These are phyloP conservation scores for Fusarium drepaniforme DNA, from an alignment of 2,329 filamentous ascomycete genomes.

Conservation along the genomic window DNA sequence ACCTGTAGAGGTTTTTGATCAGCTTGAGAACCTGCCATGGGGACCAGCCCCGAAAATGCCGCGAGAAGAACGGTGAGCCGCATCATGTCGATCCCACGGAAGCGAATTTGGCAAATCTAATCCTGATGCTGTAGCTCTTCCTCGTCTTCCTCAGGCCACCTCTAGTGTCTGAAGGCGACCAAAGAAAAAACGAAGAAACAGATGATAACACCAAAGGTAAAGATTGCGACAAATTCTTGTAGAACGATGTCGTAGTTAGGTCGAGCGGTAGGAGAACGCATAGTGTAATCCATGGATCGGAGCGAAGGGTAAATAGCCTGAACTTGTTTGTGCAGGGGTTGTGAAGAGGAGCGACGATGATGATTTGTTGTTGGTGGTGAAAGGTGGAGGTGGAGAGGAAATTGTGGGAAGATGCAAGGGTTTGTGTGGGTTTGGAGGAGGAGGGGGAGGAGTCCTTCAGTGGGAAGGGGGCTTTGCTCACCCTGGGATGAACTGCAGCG, in stretches of 20 bases:
- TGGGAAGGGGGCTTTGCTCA: slow-evolving; percentile 1
- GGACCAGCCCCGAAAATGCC: slow-evolving; percentile 16
- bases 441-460: background rate
- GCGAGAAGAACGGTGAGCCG: slow-evolving; percentile 14
- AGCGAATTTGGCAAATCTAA: background rate
- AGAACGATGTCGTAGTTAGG: background rate
- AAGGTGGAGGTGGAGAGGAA: background rate
- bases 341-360: background rate
- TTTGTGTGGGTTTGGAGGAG: background rate
- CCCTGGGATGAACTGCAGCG: slow-evolving; percentile 38
- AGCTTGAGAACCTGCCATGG: slow-evolving; percentile 32
- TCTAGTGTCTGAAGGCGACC: background rate
- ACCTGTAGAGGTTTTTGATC: slow-evolving; percentile 31
- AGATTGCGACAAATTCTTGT: background rate
- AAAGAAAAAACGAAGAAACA: no score
- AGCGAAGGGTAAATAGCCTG: background rate
- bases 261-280: background rate
- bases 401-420: background rate
- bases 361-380: background rate
- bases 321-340: background rate
- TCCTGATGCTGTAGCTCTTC: background rate
- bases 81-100: slow-evolving; percentile 20
- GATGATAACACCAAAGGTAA: background rate
- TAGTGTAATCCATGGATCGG: background rate
- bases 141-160: background rate